These are phyloP conservation scores for Delphinella strobiligena DNA, from an alignment of 2,329 filamentous ascomycete genomes.

Conservation along the genomic window DNA sequence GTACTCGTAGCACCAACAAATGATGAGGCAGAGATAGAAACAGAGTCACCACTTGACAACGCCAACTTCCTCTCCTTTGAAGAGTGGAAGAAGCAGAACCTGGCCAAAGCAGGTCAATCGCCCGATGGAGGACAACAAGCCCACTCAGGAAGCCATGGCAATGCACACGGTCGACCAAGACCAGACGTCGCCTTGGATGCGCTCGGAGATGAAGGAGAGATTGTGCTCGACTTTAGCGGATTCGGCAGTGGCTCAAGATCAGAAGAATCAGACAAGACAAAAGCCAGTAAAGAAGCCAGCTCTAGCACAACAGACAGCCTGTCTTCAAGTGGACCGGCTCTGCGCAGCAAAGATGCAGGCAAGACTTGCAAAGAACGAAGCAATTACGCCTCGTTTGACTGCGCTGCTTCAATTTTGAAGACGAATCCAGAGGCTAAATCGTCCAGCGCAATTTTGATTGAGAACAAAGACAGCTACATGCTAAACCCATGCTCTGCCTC, in stretches of 20 bases:
- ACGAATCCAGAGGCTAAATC: slow-evolving; percentile 79
- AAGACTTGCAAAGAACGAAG: slow-evolving; percentile 97
- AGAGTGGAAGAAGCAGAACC: slow-evolving; percentile 92
- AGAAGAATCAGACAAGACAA: slow-evolving; percentile 1
- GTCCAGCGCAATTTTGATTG: slow-evolving; percentile 74
- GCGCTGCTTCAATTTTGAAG: slow-evolving; percentile 85
- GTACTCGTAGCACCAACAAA: slow-evolving; percentile 14
- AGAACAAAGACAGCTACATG: slow-evolving; percentile 99
- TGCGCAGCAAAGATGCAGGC: slow-evolving; percentile 81
- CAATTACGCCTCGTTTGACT: slow-evolving; percentile 96
- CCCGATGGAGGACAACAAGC: slow-evolving; percentile 48
- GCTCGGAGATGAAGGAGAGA: slow-evolving; percentile 79
- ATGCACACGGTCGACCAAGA: slow-evolving; percentile 37
- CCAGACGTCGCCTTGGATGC: slow-evolving; percentile 61
- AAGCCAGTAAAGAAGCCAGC: slow-evolving; percentile 4
- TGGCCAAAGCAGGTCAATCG: slow-evolving; percentile 73
- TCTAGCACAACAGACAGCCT: slow-evolving; percentile 3
- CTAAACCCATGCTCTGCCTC: slow-evolving; percentile 74
- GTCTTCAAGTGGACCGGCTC: slow-evolving; percentile 18
- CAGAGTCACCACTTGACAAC: slow-evolving; percentile 57
- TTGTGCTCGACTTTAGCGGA: slow-evolving; percentile 58
- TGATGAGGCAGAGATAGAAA: slow-evolving; percentile 39
- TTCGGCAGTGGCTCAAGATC: slow-evolving; percentile 35
- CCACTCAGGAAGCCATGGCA: slow-evolving; percentile 34
- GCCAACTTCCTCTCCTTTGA: slow-evolving; percentile 91